Conservation (phyloP, 805 yeast genomes). For the Wickerhamiella azymoides region DNA sequence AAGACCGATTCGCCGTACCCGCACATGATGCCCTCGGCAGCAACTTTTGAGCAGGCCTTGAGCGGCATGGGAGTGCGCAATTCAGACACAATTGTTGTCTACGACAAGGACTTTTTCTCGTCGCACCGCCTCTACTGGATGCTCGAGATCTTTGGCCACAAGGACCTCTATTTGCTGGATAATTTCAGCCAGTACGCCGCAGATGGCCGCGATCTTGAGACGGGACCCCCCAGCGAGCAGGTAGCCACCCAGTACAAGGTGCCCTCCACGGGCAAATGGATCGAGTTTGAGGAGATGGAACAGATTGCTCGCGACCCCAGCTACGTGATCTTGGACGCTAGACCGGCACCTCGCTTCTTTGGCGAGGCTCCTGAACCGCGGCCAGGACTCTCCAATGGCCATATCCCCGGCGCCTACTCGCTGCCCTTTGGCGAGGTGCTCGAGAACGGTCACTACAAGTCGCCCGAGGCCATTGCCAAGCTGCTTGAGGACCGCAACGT, state of each 20-base stretch:
- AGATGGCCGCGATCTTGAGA: slow-evolving; percentile 35
- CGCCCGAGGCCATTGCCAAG: slow-evolving; percentile 32
- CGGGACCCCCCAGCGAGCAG: slow-evolving; percentile 15
- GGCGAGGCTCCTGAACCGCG: slow-evolving; percentile 84
- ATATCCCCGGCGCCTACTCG: slow-evolving; percentile 65
- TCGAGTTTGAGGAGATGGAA: slow-evolving; percentile 48
- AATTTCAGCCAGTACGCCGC: slow-evolving; percentile 43
- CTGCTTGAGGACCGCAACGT: slow-evolving; percentile 34
- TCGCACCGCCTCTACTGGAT: slow-evolving; percentile 93
- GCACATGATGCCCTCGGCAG: slow-evolving; percentile 71
- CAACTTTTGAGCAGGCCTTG: slow-evolving; percentile 38
- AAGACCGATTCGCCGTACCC: slow-evolving; percentile 60
- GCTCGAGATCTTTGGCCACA: slow-evolving; percentile 64
- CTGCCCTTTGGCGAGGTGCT: slow-evolving; percentile 61
- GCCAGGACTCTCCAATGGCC: slow-evolving; percentile 79
- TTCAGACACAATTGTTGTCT: slow-evolving; percentile 56
- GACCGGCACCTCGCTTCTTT: slow-evolving; percentile 42
- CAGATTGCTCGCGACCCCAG: slow-evolving; percentile 35
- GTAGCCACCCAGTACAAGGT: slow-evolving; percentile 18
- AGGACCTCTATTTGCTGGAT: slow-evolving; percentile 53
- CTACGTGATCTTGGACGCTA: slow-evolving; percentile 8
- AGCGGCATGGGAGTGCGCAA: slow-evolving; percentile 21
- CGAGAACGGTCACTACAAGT: slow-evolving; percentile 34
- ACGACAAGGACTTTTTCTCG: slow-evolving; percentile 80
- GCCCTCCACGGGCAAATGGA: slow-evolving; percentile 22